These are phyloP conservation scores for Leptographium procerum DNA, from an alignment of 2,329 filamentous ascomycete genomes.

Conservation along the genomic window DNA sequence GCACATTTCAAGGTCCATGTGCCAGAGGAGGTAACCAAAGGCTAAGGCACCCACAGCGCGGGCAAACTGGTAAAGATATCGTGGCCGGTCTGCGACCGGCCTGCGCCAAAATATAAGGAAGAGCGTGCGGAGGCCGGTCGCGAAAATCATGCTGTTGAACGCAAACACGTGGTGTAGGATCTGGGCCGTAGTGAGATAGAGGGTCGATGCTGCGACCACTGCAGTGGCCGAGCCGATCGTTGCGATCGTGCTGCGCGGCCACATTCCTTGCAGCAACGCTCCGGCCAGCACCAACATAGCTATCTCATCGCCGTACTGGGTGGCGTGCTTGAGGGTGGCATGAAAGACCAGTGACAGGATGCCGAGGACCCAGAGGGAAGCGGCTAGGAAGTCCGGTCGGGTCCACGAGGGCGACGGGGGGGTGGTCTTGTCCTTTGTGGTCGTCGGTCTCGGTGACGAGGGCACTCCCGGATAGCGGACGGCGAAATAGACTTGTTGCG, in stretches of 20 bases:
- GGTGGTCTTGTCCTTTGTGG: background rate
- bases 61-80: background rate
- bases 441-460: slow-evolving; percentile 8
- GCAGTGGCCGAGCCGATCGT: slow-evolving; percentile 25
- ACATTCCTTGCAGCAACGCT: slow-evolving; percentile 38
- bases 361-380: slow-evolving; percentile 29
- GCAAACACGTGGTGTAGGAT: slow-evolving; percentile 31
- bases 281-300: slow-evolving; percentile 44
- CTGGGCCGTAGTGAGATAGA: slow-evolving; percentile 30
- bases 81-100: slow-evolving; percentile 6
- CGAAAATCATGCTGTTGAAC: slow-evolving; percentile 22
- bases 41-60: slow-evolving; percentile 23
- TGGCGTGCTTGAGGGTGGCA: slow-evolving; percentile 28
- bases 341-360: slow-evolving; percentile 32
- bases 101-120: slow-evolving; percentile 22
- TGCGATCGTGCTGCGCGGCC: slow-evolving; percentile 30
- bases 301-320: slow-evolving; percentile 43
- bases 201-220: slow-evolving; percentile 26
- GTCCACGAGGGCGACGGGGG: slow-evolving; percentile 3
- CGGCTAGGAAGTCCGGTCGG: slow-evolving; percentile 28
- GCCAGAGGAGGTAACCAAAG: slow-evolving; percentile 42
- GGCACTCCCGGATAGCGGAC: slow-evolving; percentile 24
- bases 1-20: slow-evolving; percentile 44
- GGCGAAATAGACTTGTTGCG: slow-evolving; percentile 27
- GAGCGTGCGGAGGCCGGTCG: slow-evolving; percentile 22